phyloP scores from a whole-genome alignment of 2,329 filamentous ascomycete species.

The Raffaelea ambrosiae region DNA sequence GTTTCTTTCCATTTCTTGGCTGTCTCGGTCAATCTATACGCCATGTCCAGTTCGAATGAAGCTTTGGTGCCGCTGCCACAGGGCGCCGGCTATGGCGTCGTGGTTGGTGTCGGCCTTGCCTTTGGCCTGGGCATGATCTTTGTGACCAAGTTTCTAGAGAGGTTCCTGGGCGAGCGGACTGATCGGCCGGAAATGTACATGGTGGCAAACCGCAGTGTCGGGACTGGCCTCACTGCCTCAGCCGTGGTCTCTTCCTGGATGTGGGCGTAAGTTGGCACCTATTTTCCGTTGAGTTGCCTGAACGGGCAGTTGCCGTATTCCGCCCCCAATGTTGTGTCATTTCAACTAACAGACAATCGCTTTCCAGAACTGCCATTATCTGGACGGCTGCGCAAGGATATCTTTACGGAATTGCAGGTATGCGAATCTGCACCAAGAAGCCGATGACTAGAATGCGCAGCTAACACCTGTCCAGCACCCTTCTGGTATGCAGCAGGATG shows the following conservation, averaged over 20 bases:
- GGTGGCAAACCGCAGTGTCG: conserved; percentile 77
- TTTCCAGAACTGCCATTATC: conserved; percentile 25
- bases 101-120: conserved; percentile 66
- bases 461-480: conserved; percentile 30
- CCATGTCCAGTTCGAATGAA: neutral
- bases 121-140: conserved; percentile 55
- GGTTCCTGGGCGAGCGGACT: conserved; percentile 45
- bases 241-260: conserved; percentile 89
- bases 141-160: conserved; percentile 21
- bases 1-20: neutral
- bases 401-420: conserved; percentile 59
- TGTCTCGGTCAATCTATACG: neutral
- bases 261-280: conserved; percentile 66
- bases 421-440: neutral
- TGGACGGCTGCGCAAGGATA: conserved; percentile 77
- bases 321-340: too few species aligned
- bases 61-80: conserved; percentile 34
- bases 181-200: conserved; percentile 90
- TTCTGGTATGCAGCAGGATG: conserved; percentile 58
- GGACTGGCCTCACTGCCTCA: conserved; percentile 76
- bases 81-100: conserved; percentile 67
- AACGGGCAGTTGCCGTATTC: too few species aligned
- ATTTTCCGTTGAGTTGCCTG: too few species aligned
- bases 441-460: neutral
- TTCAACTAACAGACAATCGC: too few species aligned